These are phyloP conservation scores for Mortierella sp. DNA, from an alignment of 371 early-diverging fungal species.

Conservation along the genomic window DNA sequence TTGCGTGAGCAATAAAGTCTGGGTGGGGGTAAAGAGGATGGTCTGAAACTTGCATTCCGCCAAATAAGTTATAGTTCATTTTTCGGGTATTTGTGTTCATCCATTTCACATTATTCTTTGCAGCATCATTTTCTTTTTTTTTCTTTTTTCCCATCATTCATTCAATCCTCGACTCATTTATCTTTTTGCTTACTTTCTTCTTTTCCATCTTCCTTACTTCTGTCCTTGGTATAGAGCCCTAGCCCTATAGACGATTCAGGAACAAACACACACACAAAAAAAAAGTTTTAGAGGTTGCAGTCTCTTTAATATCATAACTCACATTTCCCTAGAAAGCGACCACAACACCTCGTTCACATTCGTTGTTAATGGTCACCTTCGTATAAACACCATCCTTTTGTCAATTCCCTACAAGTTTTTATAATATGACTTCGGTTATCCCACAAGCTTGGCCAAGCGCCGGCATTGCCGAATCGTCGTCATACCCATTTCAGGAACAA, in stretches of 20 bases:
- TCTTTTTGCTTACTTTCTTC: background rate
- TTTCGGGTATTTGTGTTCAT: background rate
- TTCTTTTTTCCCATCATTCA: background rate
- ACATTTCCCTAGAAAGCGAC: background rate
- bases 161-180: background rate
- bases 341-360: background rate
- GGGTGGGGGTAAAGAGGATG: too few species aligned
- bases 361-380: background rate
- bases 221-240: background rate
- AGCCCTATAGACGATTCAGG: background rate
- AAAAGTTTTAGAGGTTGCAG: background rate
- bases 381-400: background rate
- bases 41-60: too few species aligned
- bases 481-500: constrained; percentile 5
- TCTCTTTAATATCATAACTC: background rate
- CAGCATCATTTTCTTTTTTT: background rate
- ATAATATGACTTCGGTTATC: constrained; percentile 31
- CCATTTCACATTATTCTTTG: background rate
- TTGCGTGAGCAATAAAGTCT: too few species aligned
- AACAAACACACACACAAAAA: background rate
- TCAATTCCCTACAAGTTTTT: background rate
- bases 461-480: background rate
- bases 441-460: constrained; percentile 12
- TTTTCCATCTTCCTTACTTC: background rate
- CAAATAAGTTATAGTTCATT: too few species aligned